These are phyloP conservation scores for Pythium aphanidermatum DNA, from an alignment of 352 stramenopile genomes.

Conservation along the genomic window DNA sequence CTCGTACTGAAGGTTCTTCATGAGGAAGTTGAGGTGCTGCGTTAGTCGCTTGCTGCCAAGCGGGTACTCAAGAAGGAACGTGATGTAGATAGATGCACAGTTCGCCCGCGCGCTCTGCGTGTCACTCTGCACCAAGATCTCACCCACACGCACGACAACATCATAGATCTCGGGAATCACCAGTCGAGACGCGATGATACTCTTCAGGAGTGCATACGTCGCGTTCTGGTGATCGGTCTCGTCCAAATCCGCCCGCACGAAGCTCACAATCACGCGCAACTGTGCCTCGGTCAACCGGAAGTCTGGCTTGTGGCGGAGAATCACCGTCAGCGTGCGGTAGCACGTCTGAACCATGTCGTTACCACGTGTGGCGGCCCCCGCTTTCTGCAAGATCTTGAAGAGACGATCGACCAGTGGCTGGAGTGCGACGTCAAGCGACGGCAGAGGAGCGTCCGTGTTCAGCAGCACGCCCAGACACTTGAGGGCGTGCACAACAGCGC, in stretches of 20 bases:
- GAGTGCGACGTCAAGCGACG: conserved; percentile 80
- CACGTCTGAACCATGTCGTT: conserved; percentile 95
- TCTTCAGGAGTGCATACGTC: conserved; percentile 91
- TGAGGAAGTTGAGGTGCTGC: conserved; percentile 91
- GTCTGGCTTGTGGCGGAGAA: conserved; percentile 69
- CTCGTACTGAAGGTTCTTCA: conserved; percentile 95
- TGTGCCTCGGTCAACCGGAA: conserved; percentile 64
- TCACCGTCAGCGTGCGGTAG: conserved; percentile 90
- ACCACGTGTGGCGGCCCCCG: conserved; percentile 80
- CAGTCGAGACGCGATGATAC: conserved; percentile 86
- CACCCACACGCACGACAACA: conserved; percentile 91
- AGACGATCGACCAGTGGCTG: conserved; percentile 85
- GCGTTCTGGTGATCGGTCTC: conserved; percentile 94
- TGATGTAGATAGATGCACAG: conserved; percentile 77
- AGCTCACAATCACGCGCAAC: conserved; percentile 86
- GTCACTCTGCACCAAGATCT: conserved; percentile 92
- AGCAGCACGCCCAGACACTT: conserved; percentile 91
- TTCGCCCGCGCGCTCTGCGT: conserved; percentile 78
- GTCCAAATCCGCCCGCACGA: conserved; percentile 88
- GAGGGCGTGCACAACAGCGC: conserved; percentile 89
- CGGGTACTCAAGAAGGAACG: conserved; percentile 95
- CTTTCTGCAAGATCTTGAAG: conserved; percentile 89
- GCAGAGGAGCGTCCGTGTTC: conserved; percentile 56
- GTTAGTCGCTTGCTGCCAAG: conserved; percentile 91
- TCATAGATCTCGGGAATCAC: conserved; percentile 96